These are phyloP conservation scores for Yamadazyma oceani DNA, from an alignment of 1,139 yeast genomes.

Conservation along the genomic window DNA sequence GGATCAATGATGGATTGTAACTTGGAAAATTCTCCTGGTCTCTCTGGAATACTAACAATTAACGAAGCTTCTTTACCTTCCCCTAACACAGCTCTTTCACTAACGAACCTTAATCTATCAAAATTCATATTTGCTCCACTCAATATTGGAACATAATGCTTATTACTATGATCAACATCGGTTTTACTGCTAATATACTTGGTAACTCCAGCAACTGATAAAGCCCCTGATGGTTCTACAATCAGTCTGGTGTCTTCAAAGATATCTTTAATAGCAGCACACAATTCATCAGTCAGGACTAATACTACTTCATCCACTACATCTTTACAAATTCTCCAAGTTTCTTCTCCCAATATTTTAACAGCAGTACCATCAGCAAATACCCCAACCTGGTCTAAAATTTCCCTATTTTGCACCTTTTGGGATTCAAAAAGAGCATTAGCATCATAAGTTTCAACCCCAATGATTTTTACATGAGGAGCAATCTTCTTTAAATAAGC, in stretches of 20 bases:
- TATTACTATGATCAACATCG: slow-evolving; percentile 67
- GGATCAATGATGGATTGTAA: slow-evolving; percentile 79
- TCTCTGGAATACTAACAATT: slow-evolving; percentile 86
- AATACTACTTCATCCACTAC: slow-evolving; percentile 85
- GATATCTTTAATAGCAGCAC: slow-evolving; percentile 96
- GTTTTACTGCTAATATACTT: slow-evolving; percentile 69
- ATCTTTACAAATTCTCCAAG: slow-evolving; percentile 76
- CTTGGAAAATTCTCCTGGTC: slow-evolving; percentile 83
- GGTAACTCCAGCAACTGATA: slow-evolving; percentile 92
- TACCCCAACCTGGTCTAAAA: slow-evolving; percentile 77
- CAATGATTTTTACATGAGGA: slow-evolving; percentile 95
- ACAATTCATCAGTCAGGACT: slow-evolving; percentile 90
- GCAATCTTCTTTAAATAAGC: slow-evolving; percentile 90
- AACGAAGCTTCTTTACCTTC: slow-evolving; percentile 96
- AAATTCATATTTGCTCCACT: slow-evolving; percentile 97
- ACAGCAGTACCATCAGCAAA: slow-evolving; percentile 99
- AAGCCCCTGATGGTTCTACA: slow-evolving; percentile 96
- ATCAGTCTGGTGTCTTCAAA: slow-evolving; percentile 94
- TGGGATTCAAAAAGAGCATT: slow-evolving; percentile 85
- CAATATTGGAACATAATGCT: slow-evolving; percentile 79
- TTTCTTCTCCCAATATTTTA: slow-evolving; percentile 83
- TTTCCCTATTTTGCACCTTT: slow-evolving; percentile 50
- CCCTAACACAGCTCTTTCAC: slow-evolving; percentile 96
- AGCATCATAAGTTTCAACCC: slow-evolving; percentile 95
- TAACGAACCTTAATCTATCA: slow-evolving; percentile 92